A percentile compares a stretch with the other conserved stretches of the same genome.
Conservation (phyloP, 306 rosid genomes). For the Quercus gilva region DNA sequence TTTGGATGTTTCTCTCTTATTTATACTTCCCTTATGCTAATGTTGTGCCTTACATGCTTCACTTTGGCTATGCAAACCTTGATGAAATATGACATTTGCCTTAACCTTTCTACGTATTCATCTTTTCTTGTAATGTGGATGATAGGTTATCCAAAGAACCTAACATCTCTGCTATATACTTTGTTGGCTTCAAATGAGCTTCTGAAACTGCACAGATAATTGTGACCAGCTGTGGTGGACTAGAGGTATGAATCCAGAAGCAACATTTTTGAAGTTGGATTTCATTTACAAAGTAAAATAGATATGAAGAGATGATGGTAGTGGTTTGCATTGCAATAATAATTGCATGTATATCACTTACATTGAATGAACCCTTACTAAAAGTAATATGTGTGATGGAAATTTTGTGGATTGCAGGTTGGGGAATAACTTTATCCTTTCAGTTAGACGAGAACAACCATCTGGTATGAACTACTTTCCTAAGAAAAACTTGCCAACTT, state of each 20-base stretch:
- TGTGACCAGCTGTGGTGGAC: slow-evolving; percentile 69
- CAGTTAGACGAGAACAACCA: no score
- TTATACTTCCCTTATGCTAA: no score
- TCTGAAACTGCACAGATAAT: slow-evolving; percentile 77
- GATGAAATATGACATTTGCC: slow-evolving; percentile 2
- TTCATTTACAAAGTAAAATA: neutral
- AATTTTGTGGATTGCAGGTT: no score
- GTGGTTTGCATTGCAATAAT: slow-evolving; percentile 1
- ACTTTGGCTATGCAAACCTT: slow-evolving; percentile 6
- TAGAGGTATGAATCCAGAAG: slow-evolving; percentile 53
- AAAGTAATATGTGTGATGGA: no score
- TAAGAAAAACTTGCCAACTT: no score
- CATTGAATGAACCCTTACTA: no score
- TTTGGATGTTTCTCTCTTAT: no score
- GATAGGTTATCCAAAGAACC: slow-evolving; percentile 70
- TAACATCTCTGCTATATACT: slow-evolving; percentile 59
- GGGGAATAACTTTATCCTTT: no score
- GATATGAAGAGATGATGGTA: neutral
- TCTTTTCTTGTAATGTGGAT: slow-evolving; percentile 59
- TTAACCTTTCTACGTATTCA: slow-evolving; percentile 18
- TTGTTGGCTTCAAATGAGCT: slow-evolving; percentile 89
- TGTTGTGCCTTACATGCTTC: neutral
- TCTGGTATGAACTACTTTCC: no score
- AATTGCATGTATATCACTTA: neutral
- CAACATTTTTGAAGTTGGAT: slow-evolving; percentile 18